These are phyloP conservation scores for Boechera retrofracta DNA, from an alignment of 345 rosid species.

Conservation along the genomic window DNA sequence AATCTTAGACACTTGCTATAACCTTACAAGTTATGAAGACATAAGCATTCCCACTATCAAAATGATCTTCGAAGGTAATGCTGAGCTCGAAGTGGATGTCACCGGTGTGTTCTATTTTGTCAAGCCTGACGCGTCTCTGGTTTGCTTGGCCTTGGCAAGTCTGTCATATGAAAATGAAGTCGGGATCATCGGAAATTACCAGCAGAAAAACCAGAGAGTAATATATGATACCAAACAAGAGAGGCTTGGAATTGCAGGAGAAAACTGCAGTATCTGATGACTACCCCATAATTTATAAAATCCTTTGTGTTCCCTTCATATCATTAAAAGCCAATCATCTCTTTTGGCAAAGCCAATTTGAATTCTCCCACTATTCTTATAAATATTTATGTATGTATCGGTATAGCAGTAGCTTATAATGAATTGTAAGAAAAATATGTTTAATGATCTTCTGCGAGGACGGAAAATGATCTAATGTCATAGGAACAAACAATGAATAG, in stretches of 20 bases:
- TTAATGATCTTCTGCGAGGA: slow-evolving; percentile 18
- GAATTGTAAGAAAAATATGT: slow-evolving; percentile 28
- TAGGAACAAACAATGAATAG: slow-evolving; percentile 19
- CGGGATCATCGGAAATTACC: slow-evolving; percentile 80
- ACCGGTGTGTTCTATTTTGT: slow-evolving; percentile 77
- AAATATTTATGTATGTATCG: neutral
- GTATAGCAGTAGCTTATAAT: slow-evolving; percentile 14
- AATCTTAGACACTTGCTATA: slow-evolving; percentile 84
- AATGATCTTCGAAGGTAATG: slow-evolving; percentile 63
- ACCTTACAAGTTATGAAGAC: slow-evolving; percentile 72
- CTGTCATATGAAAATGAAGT: slow-evolving; percentile 66
- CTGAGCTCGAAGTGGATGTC: slow-evolving; percentile 65
- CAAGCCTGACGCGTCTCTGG: slow-evolving; percentile 73
- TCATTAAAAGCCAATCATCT: slow-evolving; percentile 35
- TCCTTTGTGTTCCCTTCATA: slow-evolving; percentile 26
- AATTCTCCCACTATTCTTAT: slow-evolving; percentile 27
- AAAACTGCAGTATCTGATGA: slow-evolving; percentile 71
- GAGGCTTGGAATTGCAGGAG: slow-evolving; percentile 72
- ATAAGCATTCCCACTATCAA: slow-evolving; percentile 68
- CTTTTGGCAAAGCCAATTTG: slow-evolving; percentile 40
- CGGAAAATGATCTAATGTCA: slow-evolving; percentile 21
- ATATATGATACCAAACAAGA: slow-evolving; percentile 73
- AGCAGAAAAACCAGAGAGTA: slow-evolving; percentile 88
- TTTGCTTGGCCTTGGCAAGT: slow-evolving; percentile 88
- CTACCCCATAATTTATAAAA: slow-evolving; percentile 7